Evolutionary conservation across 2,329 filamentous ascomycete species (phyloP).

Genomic region (Colletotrichum cuscutae): DNA sequence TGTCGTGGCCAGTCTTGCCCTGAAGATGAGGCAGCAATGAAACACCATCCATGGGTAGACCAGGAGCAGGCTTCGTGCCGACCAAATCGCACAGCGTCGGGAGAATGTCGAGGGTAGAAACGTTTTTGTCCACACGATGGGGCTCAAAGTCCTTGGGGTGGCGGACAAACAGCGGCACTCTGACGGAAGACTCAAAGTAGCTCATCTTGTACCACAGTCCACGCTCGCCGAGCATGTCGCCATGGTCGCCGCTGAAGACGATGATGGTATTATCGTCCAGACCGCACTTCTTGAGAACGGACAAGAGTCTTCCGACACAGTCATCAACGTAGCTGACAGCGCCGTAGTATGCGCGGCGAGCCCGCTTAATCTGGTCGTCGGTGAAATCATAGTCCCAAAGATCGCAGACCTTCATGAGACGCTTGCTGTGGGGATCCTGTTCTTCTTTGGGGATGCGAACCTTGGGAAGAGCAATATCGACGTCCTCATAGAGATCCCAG

Average conservation of each 20-base stretch:
- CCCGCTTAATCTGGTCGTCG: slow-evolving; percentile 86
- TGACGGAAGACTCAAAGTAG: slow-evolving; percentile 91
- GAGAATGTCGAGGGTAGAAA: slow-evolving; percentile 90
- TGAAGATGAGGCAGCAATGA: slow-evolving; percentile 84
- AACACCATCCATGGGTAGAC: slow-evolving; percentile 86
- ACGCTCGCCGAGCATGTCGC: slow-evolving; percentile 94
- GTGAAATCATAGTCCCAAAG: slow-evolving; percentile 86
- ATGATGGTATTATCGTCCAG: slow-evolving; percentile 89
- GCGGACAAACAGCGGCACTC: slow-evolving; percentile 88
- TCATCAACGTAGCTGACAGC: slow-evolving; percentile 95
- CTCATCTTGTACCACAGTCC: slow-evolving; percentile 98
- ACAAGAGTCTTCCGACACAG: slow-evolving; percentile 85
- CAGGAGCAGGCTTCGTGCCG: slow-evolving; percentile 73
- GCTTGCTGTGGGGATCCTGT: slow-evolving; percentile 87
- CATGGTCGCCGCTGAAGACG: slow-evolving; percentile 93
- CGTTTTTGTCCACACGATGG: slow-evolving; percentile 82
- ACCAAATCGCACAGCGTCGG: slow-evolving; percentile 89
- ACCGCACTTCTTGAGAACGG: slow-evolving; percentile 80
- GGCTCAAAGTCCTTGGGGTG: slow-evolving; percentile 80
- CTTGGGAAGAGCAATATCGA: slow-evolving; percentile 86
- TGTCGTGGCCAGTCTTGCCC: slow-evolving; percentile 76
- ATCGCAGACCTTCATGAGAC: slow-evolving; percentile 86
- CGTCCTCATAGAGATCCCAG: slow-evolving; percentile 91
- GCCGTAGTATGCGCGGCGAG: slow-evolving; percentile 90
- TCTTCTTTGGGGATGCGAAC: slow-evolving; percentile 82